These are phyloP conservation scores for Conringia planisiliqua DNA, from an alignment of 345 rosid species.

Conservation along the genomic window DNA sequence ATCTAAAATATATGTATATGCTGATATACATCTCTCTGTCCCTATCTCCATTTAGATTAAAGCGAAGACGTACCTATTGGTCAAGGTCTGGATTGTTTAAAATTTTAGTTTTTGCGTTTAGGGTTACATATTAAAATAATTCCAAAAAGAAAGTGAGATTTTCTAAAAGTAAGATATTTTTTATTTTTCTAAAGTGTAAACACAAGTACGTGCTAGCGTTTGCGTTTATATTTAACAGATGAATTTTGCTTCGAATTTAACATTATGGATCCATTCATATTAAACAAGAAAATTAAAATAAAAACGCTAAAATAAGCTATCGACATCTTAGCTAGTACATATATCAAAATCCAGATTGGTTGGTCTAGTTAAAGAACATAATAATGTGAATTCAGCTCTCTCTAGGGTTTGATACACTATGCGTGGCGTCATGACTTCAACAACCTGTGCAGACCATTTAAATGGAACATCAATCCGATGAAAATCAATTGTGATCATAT, in stretches of 20 bases:
- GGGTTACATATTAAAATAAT: no score
- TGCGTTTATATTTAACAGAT: background rate
- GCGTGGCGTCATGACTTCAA: background rate
- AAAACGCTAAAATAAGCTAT: background rate
- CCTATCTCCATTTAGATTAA: no score
- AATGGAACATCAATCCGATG: background rate
- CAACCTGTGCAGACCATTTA: background rate
- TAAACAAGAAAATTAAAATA: background rate
- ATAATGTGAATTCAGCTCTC: no score
- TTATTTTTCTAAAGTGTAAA: no score
- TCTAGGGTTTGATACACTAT: background rate
- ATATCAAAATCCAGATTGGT: background rate
- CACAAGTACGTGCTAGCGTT: background rate
- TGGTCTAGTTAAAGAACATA: background rate
- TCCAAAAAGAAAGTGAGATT: no score
- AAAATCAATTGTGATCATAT: background rate
- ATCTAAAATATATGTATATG: background rate
- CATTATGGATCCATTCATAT: background rate
- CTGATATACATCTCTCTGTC: background rate
- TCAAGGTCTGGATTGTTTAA: no score
- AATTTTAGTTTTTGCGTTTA: no score
- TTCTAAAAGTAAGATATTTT: background rate
- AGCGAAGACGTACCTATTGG: no score
- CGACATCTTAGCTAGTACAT: background rate
- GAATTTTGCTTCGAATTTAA: background rate